These are phyloP conservation scores for Aureobasidium sp. DNA, from an alignment of 2,329 filamentous ascomycete species.

Conservation along the genomic window DNA sequence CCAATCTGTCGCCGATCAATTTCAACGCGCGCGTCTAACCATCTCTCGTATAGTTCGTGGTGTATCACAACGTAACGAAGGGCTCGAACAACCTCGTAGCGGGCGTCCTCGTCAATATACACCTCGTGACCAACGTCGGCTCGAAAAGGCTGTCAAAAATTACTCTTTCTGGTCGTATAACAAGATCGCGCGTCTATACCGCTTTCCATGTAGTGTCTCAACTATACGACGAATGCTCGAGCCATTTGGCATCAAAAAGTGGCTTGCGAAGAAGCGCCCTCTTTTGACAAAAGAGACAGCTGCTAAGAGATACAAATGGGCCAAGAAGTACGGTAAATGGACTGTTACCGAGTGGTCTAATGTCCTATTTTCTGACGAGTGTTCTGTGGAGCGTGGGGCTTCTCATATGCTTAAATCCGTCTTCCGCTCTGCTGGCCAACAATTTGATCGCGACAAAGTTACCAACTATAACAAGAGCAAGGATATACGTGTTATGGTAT, in stretches of 20 bases:
- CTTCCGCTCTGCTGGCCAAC: slow-evolving; percentile 4
- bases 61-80: background rate
- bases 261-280: background rate
- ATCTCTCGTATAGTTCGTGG: background rate
- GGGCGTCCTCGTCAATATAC: background rate
- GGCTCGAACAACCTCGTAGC: background rate
- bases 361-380: no score
- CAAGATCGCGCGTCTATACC: background rate
- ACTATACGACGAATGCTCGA: background rate
- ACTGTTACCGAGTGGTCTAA: no score
- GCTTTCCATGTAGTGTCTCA: background rate
- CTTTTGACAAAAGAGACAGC: background rate
- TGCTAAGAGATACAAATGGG: no score
- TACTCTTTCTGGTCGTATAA: background rate
- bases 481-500: slow-evolving; percentile 9
- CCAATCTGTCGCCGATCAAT: background rate
- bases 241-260: background rate
- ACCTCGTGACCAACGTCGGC: background rate
- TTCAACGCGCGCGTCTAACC: background rate
- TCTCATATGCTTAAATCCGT: background rate
- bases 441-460: background rate
- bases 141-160: background rate
- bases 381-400: background rate
- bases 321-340: no score
- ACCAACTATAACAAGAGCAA: slow-evolving; percentile 2